Percentiles rank a stretch among this genome's conserved stretches.
Evolutionary conservation across 176 grass and related monocot genomes (phyloP).

Genomic region (Alopecurus myosuroides): DNA sequence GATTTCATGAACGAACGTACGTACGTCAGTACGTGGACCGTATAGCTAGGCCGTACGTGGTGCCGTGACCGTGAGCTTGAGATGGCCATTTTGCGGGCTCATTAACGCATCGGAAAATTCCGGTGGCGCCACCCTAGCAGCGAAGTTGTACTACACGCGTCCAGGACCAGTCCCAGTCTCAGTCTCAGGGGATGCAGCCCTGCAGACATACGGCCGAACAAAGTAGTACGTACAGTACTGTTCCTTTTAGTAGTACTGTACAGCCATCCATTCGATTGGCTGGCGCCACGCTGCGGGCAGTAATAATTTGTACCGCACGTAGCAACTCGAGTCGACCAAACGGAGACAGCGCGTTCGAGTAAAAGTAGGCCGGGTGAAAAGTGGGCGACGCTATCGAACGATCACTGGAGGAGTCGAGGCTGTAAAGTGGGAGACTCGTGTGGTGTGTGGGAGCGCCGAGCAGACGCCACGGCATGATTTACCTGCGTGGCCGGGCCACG

Average conservation of each 20-base stretch:
- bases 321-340: not conserved
- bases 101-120: not conserved
- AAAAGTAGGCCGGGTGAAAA: not conserved
- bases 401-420: not conserved
- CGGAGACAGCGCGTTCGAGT: not conserved
- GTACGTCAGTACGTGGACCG: no score
- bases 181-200: no score
- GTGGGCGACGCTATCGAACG: not conserved
- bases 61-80: not conserved
- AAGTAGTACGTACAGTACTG: not conserved
- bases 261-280: not conserved
- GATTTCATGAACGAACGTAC: not conserved
- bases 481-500: not conserved
- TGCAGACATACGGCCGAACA: not conserved
- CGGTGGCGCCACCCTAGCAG: no score
- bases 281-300: not conserved
- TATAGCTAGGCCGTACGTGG: no score
- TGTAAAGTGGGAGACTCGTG: conserved; percentile 11
- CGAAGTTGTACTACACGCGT: no score
- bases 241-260: not conserved
- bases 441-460: not conserved
- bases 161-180: not conserved
- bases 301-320: not conserved
- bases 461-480: not conserved
- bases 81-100: not conserved